Evolutionary conservation across 148 eudicot species (phyloP), one percentile per base, ranked within the genome.

Genomic region (Vaccinium myrtillus): DNA sequence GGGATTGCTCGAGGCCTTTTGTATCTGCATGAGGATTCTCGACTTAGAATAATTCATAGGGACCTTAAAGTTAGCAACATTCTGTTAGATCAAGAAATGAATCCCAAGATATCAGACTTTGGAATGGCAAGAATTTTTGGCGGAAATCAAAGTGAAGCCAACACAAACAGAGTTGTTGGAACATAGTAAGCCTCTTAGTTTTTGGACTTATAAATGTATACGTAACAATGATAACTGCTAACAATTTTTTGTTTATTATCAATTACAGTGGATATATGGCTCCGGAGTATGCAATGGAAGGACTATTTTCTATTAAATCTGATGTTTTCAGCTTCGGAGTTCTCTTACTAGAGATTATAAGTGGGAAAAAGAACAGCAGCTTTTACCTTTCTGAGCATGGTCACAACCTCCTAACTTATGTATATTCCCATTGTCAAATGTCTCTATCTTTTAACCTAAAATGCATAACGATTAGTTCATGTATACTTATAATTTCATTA

Each of bases 321-420:
- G 71, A 79, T 79, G 78, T 84, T 0, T 84, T 49, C 27, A n/a
- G 78, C 82, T 27, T 84, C n/a, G n/a, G 83, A 48, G 83, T 84
- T 25, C 51, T 79, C 6, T 23, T 84, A 21, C 36, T 84, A 12
- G 83, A 84, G 30, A 84, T 84, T 2, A 65, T 79, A 9, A 48
- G 78, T 69, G 86, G 86, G 1, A 46, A 58, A 71, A 73, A 19
- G 83, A 80, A 71, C 10, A 5, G 16, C 13, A 30, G 74, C 71
- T 43, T 80, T 39, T 16, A 79, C 18, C 69, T 36, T 21, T 32
- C 23, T n/a, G 70, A 79, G 63, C 50, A 79, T 32, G 82, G 69
- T 30, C 27, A 79, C 13, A 79, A 46, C 81, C 81, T 78, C 13
- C 81, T 78, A 8, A 54, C n/a, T 23, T 79, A 32, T 25, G 36